These are phyloP conservation scores for Hibiscus syriacus DNA, from an alignment of 345 rosid species.

Conservation along the genomic window DNA sequence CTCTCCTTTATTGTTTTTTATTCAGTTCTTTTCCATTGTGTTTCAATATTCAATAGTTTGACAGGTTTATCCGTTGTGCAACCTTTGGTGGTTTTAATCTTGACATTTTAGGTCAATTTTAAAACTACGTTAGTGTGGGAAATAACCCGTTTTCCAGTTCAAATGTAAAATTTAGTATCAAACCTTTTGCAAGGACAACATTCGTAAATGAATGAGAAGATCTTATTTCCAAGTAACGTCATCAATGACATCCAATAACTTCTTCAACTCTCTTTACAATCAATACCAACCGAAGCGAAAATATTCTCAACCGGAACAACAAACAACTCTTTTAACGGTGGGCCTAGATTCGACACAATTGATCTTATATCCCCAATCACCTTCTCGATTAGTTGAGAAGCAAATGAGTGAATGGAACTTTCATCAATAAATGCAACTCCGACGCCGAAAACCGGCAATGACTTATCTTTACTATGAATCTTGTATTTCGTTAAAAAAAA, in stretches of 20 bases:
- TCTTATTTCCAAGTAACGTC: slow-evolving; percentile 87
- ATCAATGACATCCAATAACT: slow-evolving; percentile 40
- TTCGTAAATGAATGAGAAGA: slow-evolving; percentile 52
- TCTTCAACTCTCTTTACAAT: slow-evolving; percentile 42
- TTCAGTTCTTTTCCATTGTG: no score
- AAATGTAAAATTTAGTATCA: slow-evolving; percentile 1
- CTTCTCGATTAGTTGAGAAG: slow-evolving; percentile 19
- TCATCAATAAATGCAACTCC: slow-evolving; percentile 86
- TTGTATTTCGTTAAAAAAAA: no score
- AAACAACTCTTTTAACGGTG: slow-evolving; percentile 60
- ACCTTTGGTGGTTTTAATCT: no score
- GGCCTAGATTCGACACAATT: slow-evolving; percentile 39
- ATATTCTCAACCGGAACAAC: slow-evolving; percentile 51
- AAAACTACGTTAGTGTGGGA: no score
- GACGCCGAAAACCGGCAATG: slow-evolving; percentile 77
- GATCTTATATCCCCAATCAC: slow-evolving; percentile 40
- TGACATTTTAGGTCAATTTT: no score
- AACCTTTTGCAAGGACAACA: slow-evolving; percentile 79
- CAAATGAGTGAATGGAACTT: slow-evolving; percentile 28
- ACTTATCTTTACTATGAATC: no score
- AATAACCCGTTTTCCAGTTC: neutral
- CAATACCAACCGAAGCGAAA: slow-evolving; percentile 34
- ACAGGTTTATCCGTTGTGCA: no score
- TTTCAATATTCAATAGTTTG: no score
- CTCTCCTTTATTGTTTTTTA: no score